Evolutionary conservation across 1,284 basidiomycete species (phyloP).

Genomic region (Bothia castanella): DNA sequence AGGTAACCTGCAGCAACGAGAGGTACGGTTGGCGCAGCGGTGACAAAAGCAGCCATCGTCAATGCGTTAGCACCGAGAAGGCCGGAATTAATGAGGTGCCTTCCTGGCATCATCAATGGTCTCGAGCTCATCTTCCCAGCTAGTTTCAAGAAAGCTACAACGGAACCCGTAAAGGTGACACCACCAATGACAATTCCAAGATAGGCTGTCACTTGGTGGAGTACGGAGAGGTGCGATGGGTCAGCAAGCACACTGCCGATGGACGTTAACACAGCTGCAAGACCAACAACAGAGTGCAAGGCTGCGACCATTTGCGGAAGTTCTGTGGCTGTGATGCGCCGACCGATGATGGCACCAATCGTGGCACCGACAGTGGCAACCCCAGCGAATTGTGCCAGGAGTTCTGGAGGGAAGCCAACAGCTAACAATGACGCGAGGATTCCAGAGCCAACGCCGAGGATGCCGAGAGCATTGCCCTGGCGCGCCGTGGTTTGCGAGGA

Average conservation of each 20-base stretch:
- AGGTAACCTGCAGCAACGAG: conserved; percentile 73
- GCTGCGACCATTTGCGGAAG: conserved; percentile 77
- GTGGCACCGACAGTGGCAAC: conserved; percentile 67
- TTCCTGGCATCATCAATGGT: conserved; percentile 67
- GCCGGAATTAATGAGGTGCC: conserved; percentile 69
- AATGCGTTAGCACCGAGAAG: conserved; percentile 65
- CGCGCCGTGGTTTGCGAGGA: conserved; percentile 75
- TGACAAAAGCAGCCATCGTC: conserved; percentile 73
- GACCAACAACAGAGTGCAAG: conserved; percentile 77
- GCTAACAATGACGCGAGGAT: conserved; percentile 75
- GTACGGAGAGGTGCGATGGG: conserved; percentile 56
- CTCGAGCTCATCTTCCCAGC: conserved; percentile 74
- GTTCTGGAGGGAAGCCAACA: conserved; percentile 73
- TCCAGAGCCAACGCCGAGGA: conserved; percentile 77
- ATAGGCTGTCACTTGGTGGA: conserved; percentile 80
- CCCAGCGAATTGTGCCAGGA: conserved; percentile 73
- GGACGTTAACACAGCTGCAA: conserved; percentile 81
- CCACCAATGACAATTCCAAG: conserved; percentile 80
- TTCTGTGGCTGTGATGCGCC: conserved; percentile 80
- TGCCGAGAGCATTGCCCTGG: conserved; percentile 78
- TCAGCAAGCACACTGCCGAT: conserved; percentile 75
- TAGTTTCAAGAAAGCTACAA: conserved; percentile 85
- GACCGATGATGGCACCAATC: conserved; percentile 67
- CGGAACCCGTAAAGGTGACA: conserved; percentile 76
- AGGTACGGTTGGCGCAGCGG: conserved; percentile 64